These are phyloP conservation scores for Hebeloma cylindrosporum DNA, from an alignment of 768 basidiomycete species.

Conservation along the genomic window DNA sequence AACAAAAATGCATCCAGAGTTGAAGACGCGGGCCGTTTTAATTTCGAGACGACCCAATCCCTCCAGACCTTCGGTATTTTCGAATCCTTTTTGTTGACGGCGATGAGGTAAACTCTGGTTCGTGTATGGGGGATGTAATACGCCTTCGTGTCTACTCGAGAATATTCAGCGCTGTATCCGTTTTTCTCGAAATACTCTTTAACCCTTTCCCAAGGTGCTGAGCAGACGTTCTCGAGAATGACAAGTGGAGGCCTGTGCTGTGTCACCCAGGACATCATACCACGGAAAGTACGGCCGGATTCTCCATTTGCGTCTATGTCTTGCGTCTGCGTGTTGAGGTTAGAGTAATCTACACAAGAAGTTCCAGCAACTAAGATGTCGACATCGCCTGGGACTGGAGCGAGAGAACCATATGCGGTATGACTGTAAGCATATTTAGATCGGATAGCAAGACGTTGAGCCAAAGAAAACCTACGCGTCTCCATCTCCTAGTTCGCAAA, in stretches of 20 bases:
- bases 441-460: not conserved
- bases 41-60: conserved; percentile 52
- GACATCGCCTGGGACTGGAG: conserved; percentile 84
- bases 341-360: conserved; percentile 97
- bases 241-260: conserved; percentile 89
- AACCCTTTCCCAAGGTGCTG: conserved; percentile 85
- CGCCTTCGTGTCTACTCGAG: conserved; percentile 80
- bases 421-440: conserved; percentile 48
- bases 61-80: conserved; percentile 71
- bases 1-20: conserved; percentile 92
- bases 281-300: conserved; percentile 90
- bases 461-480: conserved; percentile 61
- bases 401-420: conserved; percentile 89
- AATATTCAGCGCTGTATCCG: conserved; percentile 69
- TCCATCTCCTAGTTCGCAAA: conserved; percentile 79
- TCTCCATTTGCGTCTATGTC: conserved; percentile 88
- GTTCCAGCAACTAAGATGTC: conserved; percentile 93
- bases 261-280: conserved; percentile 92
- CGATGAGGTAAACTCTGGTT: conserved; percentile 84
- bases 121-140: conserved; percentile 96
- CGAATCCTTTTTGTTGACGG: conserved; percentile 64
- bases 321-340: conserved; percentile 90
- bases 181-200: conserved; percentile 70
- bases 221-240: conserved; percentile 91
- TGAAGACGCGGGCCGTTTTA: conserved; percentile 84